Evolutionary conservation across 1,284 basidiomycete species (phyloP).

Genomic region (Cryptococcus sp.): DNA sequence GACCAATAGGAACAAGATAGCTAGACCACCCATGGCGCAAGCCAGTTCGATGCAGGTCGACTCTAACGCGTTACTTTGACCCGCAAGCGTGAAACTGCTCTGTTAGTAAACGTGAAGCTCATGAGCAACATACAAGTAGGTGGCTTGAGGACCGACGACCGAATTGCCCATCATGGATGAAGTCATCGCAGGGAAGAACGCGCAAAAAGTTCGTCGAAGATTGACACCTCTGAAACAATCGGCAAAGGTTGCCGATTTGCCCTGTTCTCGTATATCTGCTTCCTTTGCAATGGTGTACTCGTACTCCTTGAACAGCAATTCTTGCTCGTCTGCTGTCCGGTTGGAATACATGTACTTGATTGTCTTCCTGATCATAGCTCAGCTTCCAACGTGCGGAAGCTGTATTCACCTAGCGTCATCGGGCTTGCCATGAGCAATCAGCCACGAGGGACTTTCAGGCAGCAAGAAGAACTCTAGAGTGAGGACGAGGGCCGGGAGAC

Average conservation of each 20-base stretch:
- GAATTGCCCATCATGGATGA: not conserved
- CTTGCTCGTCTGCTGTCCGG: constrained; percentile 35
- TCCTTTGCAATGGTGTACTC: constrained; percentile 25
- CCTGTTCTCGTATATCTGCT: constrained; percentile 7
- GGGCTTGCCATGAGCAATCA: constrained; percentile 51
- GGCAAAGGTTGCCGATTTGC: not conserved
- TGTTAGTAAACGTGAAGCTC: too few species aligned
- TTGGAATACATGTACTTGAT: constrained; percentile 43
- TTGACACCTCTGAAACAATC: constrained; percentile 51
- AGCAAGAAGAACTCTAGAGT: constrained; percentile 17
- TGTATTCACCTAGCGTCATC: constrained; percentile 46
- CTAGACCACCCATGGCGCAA: too few species aligned
- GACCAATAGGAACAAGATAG: not conserved
- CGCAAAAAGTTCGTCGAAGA: constrained; percentile 36
- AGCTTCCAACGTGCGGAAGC: too few species aligned
- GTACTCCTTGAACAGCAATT: constrained; percentile 25
- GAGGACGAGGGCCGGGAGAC: constrained; percentile 18
- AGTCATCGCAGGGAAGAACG: not conserved
- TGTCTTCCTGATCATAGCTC: constrained; percentile 4
- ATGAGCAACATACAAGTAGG: too few species aligned
- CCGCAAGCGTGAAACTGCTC: too few species aligned
- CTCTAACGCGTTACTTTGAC: too few species aligned
- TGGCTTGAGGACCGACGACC: too few species aligned
- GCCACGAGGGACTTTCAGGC: constrained; percentile 49
- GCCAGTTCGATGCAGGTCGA: too few species aligned